Percentiles rank a stretch among this genome's conserved stretches.
These are phyloP conservation scores for Ceratocystis papillata DNA, from an alignment of 2,329 filamentous ascomycete species.

Conservation along the genomic window DNA sequence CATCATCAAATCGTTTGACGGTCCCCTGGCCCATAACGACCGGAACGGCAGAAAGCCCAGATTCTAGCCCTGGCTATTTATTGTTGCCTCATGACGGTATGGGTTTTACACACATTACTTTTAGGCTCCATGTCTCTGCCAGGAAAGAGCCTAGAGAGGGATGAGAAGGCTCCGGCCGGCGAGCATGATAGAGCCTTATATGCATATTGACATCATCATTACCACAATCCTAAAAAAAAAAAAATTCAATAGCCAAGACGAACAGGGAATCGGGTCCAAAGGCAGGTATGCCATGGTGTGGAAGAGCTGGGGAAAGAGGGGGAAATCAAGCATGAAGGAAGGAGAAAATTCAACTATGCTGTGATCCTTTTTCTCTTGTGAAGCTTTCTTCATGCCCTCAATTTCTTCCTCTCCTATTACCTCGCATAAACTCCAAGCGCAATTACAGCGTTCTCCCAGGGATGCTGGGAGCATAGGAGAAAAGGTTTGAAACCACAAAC, in stretches of 20 bases:
- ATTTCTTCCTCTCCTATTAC: background rate
- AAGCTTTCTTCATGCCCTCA: background rate
- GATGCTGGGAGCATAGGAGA: background rate
- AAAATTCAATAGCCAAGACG: background rate
- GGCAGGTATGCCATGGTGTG: background rate
- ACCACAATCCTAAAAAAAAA: background rate
- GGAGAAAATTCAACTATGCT: too few relatives aligned
- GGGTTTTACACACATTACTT: background rate
- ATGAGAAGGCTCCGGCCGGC: background rate
- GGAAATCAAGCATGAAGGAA: background rate
- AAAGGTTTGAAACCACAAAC: background rate
- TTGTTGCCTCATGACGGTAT: background rate
- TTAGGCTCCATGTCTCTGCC: background rate
- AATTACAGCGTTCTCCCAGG: background rate
- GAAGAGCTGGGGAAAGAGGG: background rate
- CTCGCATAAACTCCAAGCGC: background rate
- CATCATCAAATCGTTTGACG: background rate
- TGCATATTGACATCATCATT: constrained; percentile 3
- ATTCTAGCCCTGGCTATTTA: background rate
- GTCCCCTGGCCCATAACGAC: background rate
- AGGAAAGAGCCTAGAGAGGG: background rate
- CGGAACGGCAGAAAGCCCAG: background rate
- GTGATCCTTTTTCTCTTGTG: background rate
- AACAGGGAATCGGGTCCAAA: background rate
- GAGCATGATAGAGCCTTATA: constrained; percentile 1